These are phyloP conservation scores for Dovyalis caffra DNA, from an alignment of 345 rosid species.

Conservation along the genomic window DNA sequence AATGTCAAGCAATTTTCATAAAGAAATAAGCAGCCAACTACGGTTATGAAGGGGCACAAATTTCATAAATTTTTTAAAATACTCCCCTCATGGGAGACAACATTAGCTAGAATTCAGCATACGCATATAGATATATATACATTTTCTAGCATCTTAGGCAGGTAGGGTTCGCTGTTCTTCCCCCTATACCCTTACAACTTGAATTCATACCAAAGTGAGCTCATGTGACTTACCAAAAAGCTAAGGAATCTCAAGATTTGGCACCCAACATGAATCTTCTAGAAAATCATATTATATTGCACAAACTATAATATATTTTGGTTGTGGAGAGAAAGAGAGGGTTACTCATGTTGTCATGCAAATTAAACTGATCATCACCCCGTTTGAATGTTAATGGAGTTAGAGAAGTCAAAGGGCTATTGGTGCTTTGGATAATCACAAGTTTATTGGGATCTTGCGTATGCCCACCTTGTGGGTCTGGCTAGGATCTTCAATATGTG, in stretches of 20 bases:
- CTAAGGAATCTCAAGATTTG: slow-evolving; percentile 44
- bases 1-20: background rate
- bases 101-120: slow-evolving; percentile 28
- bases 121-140: background rate
- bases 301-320: background rate
- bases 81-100: slow-evolving; percentile 41
- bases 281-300: slow-evolving; percentile 7
- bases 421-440: slow-evolving; percentile 11
- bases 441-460: slow-evolving; percentile 41
- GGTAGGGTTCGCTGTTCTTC: slow-evolving; percentile 23
- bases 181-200: background rate
- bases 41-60: background rate
- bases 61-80: background rate
- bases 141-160: slow-evolving; percentile 15
- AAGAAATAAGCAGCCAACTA: background rate
- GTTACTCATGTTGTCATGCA: slow-evolving; percentile 16
- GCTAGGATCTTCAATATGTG: background rate
- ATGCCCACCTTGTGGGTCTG: slow-evolving; percentile 21
- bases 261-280: slow-evolving; percentile 42
- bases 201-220: slow-evolving; percentile 11
- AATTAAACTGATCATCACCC: slow-evolving; percentile 1
- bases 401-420: slow-evolving; percentile 24
- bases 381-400: slow-evolving; percentile 5
- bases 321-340: background rate
- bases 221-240: slow-evolving; percentile 32